Base-by-base conservation (phyloP, 352 stramenopile species). In the Phytophthora meadii region DNA sequence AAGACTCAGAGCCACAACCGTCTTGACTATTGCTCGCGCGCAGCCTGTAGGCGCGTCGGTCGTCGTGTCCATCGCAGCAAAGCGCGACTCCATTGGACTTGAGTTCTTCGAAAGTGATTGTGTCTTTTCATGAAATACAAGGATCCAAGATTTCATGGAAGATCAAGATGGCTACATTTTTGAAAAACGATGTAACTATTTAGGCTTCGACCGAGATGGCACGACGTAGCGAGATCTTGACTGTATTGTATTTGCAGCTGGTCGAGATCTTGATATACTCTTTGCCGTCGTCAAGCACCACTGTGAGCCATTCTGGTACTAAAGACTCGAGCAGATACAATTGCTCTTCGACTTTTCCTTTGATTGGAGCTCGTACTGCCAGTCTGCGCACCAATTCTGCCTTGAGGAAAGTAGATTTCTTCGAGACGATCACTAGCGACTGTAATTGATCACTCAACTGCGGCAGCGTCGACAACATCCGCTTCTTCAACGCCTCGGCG, bases 371-470 rank as follows among this genome's bases (percentile, higher is more conserved):
- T 44, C 71, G 64, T 14, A 70, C 66, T 6, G 61, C 61, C 7
- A 94, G 76, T 53, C 74, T 75, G 27, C 44, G 48, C 22, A 81
- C 57, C 24, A 94, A 68, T n/a, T 81, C 76, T 3, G 50, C 28
- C 54, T 92, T 70, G 0, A 57, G 22, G 36, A 94, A 92, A 5
- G 87, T 74, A 9, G 74, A 78, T 61, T 91, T 91, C 65, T 81
- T 76, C 28, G 73, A 79, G 15, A 89, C 78, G 52, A 91, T 77
- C 25, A 79, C 63, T n/a, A 89, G 81, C 46, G 81, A 89, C 70
- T 93, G 74, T 47, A 94, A 53, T 59, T 93, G 84, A 57, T 93
- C 82, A 50, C 81, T 83, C n/a, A 94, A 72, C 57, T 84, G 72
- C 25, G 87, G 87, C 27, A 94, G 68, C 40, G 87, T 91, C 37